Evolutionary conservation across 495 filamentous ascomycete species (phyloP).

Genomic region (Xylaria nigripes): DNA sequence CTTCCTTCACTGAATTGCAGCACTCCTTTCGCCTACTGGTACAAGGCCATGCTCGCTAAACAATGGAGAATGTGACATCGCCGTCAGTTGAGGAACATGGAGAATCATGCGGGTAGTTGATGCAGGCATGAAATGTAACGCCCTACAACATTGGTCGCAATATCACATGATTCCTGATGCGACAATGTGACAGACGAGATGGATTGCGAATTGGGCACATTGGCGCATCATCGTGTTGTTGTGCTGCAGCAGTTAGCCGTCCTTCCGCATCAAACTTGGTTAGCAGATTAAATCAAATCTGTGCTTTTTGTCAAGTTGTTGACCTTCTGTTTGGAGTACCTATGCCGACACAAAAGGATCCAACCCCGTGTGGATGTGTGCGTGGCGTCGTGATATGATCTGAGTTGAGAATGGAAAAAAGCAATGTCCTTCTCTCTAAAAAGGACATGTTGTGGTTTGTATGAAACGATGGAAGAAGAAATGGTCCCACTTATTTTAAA

Average conservation of each 20-base stretch:
- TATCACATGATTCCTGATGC: constrained; percentile 10
- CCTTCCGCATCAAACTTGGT: not conserved
- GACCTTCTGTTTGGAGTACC: not conserved
- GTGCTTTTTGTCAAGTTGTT: not conserved
- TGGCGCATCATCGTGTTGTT: not conserved
- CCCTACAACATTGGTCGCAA: constrained; percentile 3
- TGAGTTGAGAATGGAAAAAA: not conserved
- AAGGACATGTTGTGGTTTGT: not conserved
- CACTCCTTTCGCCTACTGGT: too few species aligned
- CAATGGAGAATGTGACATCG: constrained; percentile 1
- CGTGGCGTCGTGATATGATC: not conserved
- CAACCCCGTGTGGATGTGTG: not conserved
- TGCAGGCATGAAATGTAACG: not conserved
- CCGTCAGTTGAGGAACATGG: not conserved
- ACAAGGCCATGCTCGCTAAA: not conserved
- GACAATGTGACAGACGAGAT: not conserved
- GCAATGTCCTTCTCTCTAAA: not conserved
- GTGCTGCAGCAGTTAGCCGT: not conserved
- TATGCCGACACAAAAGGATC: not conserved
- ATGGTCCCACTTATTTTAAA: not conserved
- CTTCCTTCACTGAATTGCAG: too few species aligned
- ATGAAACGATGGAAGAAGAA: not conserved
- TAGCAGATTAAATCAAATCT: not conserved
- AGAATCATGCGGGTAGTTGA: not conserved
- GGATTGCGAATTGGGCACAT: not conserved